Conservation (phyloP, 129 eudicot genomes). For the Flaveria ramosissima region DNA sequence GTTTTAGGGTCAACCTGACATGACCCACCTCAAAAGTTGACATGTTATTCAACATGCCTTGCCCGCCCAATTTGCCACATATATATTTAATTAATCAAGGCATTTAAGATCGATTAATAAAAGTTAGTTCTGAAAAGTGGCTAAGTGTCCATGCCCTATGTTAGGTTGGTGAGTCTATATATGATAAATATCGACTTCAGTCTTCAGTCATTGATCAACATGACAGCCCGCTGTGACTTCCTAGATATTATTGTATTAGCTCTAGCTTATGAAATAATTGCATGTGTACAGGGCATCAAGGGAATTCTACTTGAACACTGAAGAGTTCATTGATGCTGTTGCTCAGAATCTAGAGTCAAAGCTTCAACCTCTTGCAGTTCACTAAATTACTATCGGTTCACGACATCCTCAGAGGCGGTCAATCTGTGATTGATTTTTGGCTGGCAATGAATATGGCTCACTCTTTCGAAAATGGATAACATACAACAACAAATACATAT, state of each 20-base stretch:
- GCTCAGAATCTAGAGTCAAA: slow-evolving; percentile 63
- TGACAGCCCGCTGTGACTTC: slow-evolving; percentile 21
- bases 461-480: slow-evolving; percentile 13
- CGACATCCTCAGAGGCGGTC: not conserved
- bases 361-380: slow-evolving; percentile 43
- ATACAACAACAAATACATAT: not conserved
- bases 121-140: not conserved
- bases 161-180: not conserved
- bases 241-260: not conserved
- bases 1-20: not conserved
- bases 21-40: not conserved
- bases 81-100: not conserved
- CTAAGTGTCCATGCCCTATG: not conserved
- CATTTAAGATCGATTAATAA: not conserved
- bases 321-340: slow-evolving; percentile 90
- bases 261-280: slow-evolving; percentile 12
- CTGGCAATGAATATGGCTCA: slow-evolving; percentile 4
- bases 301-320: slow-evolving; percentile 74
- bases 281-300: slow-evolving; percentile 65
- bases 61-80: not conserved
- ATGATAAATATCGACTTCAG: not conserved
- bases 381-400: slow-evolving; percentile 10
- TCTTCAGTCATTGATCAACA: slow-evolving; percentile 4
- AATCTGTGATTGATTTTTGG: not conserved
- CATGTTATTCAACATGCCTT: not conserved